Conservation (phyloP, 179 eudicot genomes). For the Dionaea muscipula region DNA sequence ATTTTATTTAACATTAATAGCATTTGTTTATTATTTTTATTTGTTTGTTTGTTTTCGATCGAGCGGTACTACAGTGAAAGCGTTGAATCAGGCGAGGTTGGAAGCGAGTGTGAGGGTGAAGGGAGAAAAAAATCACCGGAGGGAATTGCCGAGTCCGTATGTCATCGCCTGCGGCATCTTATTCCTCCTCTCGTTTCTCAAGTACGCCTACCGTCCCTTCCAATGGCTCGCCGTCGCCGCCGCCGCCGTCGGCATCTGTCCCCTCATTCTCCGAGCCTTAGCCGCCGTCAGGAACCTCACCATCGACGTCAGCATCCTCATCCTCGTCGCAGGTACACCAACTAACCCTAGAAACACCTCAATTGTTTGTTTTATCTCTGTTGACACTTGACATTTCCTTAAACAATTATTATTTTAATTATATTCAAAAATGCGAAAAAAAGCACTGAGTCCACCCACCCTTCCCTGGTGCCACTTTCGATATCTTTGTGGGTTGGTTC, state of each 20-base stretch:
- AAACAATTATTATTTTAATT: too few species aligned
- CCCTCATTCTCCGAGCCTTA: constrained; percentile 31
- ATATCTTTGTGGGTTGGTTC: too few species aligned
- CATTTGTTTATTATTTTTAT: not conserved
- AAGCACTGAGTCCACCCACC: too few species aligned
- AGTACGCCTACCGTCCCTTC: constrained; percentile 48
- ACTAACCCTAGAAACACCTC: too few species aligned
- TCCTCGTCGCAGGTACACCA: constrained; percentile 77
- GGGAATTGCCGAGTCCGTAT: constrained; percentile 77
- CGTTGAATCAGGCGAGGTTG: constrained; percentile 59
- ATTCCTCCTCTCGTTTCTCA: constrained; percentile 46
- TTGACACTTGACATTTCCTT: too few species aligned
- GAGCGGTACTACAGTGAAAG: constrained; percentile 41
- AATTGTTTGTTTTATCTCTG: too few species aligned
- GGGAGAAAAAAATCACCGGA: constrained; percentile 31
- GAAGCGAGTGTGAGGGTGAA: constrained; percentile 61
- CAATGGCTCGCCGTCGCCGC: constrained; percentile 63
- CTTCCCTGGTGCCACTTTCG: too few species aligned
- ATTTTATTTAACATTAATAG: too few species aligned
- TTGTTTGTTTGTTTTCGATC: constrained; percentile 6
- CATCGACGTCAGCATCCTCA: constrained; percentile 61
- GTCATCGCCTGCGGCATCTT: constrained; percentile 48
- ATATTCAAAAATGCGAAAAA: too few species aligned
- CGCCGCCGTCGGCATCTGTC: constrained; percentile 55
- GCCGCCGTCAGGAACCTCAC: constrained; percentile 42